These are phyloP conservation scores for Haematococcus sp. DNA, from an alignment of 139 green algal species.

Conservation along the genomic window DNA sequence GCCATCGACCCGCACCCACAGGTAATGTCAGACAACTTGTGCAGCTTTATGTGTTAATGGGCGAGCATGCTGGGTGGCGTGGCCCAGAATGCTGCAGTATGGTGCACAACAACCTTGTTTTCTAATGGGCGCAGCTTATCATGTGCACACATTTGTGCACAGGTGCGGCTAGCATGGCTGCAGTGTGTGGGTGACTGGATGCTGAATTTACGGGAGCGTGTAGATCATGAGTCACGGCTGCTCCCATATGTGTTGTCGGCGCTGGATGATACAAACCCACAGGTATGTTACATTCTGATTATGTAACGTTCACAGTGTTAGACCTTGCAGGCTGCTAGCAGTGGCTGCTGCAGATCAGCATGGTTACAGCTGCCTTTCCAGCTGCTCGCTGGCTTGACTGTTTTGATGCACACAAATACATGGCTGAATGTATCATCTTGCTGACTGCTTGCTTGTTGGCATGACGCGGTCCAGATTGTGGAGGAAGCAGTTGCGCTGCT, in stretches of 20 bases:
- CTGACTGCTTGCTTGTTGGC: too few species aligned
- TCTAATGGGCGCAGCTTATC: background rate
- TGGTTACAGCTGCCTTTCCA: too few species aligned
- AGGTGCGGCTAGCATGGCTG: constrained; percentile 66
- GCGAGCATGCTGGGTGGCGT: background rate
- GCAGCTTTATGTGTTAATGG: background rate
- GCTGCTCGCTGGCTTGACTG: too few species aligned
- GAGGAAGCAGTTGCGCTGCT: constrained; percentile 37
- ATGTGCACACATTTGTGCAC: constrained; percentile 1
- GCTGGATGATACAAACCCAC: constrained; percentile 49
- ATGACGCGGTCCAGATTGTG: too few species aligned
- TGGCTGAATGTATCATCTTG: too few species aligned
- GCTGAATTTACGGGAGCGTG: constrained; percentile 53
- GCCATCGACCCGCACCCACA: constrained; percentile 50
- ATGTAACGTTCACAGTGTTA: too few species aligned
- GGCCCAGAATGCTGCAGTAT: background rate
- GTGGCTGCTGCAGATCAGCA: too few species aligned
- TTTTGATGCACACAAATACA: too few species aligned
- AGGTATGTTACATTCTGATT: constrained; percentile 38
- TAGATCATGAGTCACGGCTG: constrained; percentile 67
- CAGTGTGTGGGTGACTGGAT: constrained; percentile 59
- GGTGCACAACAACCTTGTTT: background rate
- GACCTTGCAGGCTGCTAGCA: too few species aligned
- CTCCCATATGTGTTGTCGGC: constrained; percentile 66
- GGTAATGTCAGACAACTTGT: constrained; percentile 12